Evolutionary conservation across 257 asterid genomes (phyloP).

Genomic region (Solanum habrochaites): DNA sequence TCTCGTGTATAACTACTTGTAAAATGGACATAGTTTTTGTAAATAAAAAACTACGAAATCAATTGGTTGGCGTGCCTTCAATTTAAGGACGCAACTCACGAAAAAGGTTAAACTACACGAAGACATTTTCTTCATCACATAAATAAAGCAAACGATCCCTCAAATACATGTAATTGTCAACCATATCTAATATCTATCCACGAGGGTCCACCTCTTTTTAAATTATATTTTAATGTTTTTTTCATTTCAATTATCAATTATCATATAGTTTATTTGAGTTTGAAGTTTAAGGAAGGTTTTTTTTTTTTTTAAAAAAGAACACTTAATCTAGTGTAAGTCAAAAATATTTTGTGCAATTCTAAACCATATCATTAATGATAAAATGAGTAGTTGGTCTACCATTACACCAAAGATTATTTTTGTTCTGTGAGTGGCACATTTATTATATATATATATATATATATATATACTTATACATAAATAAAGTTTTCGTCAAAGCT

Average conservation of each 20-base stretch:
- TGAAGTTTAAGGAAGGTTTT: background rate
- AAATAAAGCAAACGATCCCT: background rate
- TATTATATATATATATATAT: too few relatives aligned
- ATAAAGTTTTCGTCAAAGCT: accelerated
- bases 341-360: too few relatives aligned
- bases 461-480: too few relatives aligned
- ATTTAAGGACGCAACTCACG: background rate
- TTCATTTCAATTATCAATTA: too few relatives aligned
- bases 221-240: background rate
- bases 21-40: too few relatives aligned
- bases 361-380: too few relatives aligned
- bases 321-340: too few relatives aligned
- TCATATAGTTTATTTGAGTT: background rate
- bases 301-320: too few relatives aligned
- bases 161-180: background rate
- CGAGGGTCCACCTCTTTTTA: background rate
- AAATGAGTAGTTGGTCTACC: too few relatives aligned
- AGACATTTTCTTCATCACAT: background rate
- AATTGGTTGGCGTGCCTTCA: background rate
- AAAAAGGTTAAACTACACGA: background rate
- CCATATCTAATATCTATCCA: background rate
- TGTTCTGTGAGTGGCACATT: accelerated
- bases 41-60: too few relatives aligned
- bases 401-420: too few relatives aligned
- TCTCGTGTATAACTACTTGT: background rate